Percentiles rank a stretch among this genome's conserved stretches.
Conservation (phyloP, 169 alveolate species). For the Eimeria sp. region DNA sequence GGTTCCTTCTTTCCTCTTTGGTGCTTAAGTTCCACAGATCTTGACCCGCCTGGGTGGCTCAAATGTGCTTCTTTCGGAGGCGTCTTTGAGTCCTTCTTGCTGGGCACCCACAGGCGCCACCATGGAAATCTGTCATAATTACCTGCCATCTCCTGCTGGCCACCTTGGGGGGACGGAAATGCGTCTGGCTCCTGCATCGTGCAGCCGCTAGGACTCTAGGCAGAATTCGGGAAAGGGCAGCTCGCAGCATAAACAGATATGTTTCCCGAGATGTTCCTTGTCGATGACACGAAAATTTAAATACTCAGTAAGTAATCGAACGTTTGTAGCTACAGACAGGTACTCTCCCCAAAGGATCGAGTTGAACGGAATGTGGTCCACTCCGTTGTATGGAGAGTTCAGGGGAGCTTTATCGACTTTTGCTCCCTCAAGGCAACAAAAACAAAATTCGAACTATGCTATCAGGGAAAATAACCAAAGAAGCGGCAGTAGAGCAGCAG, state of each 20-base stretch:
- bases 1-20: not conserved
- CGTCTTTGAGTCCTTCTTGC: not conserved
- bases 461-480: not conserved
- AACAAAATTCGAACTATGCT: not conserved
- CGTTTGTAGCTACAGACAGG: not conserved
- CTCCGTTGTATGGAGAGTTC: not conserved
- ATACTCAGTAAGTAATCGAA: not conserved
- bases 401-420: not conserved
- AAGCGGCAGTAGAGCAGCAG: slow-evolving; percentile 1
- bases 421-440: not conserved
- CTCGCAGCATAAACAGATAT: not conserved
- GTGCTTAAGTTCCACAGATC: not conserved
- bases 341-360: not conserved
- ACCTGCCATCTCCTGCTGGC: not conserved
- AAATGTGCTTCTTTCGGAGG: not conserved
- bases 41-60: not conserved
- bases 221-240: not conserved
- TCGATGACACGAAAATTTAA: not conserved
- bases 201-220: not conserved
- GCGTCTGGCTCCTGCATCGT: slow-evolving; percentile 10
- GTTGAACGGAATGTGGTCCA: not conserved
- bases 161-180: not conserved
- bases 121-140: not conserved
- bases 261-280: not conserved
- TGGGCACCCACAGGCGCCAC: not conserved